Conservation (phyloP, 768 basidiomycete species). For the Hygrophoropsis aurantiaca region DNA sequence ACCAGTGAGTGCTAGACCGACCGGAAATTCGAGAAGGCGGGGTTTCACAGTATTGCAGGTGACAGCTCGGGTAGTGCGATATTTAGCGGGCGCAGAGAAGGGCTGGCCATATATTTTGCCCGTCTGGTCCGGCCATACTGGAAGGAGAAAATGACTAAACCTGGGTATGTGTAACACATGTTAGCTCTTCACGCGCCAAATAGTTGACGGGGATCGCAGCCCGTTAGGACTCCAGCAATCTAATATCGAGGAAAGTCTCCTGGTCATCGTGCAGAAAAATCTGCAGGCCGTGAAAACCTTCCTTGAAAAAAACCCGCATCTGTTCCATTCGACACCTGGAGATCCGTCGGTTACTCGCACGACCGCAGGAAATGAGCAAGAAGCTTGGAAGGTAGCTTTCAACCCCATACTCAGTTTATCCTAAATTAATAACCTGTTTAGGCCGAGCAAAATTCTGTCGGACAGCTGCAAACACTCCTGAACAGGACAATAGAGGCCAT, state of each 20-base stretch:
- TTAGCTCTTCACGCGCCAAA: background rate
- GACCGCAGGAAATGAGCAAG: constrained; percentile 66
- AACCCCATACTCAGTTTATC: background rate
- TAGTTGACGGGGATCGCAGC: constrained; percentile 25
- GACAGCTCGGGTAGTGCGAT: constrained; percentile 72
- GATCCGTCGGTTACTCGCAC: constrained; percentile 59
- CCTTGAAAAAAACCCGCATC: constrained; percentile 76
- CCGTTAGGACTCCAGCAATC: constrained; percentile 51
- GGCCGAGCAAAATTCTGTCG: constrained; percentile 83
- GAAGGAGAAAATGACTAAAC: constrained; percentile 73
- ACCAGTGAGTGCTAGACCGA: constrained; percentile 45
- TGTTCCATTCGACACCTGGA: constrained; percentile 81
- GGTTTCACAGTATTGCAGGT: constrained; percentile 32
- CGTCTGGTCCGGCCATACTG: constrained; percentile 85
- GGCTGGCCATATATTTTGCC: constrained; percentile 83
- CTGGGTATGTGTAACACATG: constrained; percentile 45
- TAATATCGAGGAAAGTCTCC: constrained; percentile 57
- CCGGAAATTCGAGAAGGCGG: background rate
- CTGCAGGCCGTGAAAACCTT: constrained; percentile 75
- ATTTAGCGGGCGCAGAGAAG: constrained; percentile 88
- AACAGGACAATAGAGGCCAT: constrained; percentile 90
- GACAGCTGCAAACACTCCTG: constrained; percentile 72
- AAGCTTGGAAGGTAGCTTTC: constrained; percentile 78
- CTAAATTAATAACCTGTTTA: constrained; percentile 28
- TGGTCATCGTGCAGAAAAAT: constrained; percentile 79